Percentiles rank a stretch among this genome's conserved stretches.
Conservation (phyloP, 768 basidiomycete genomes). For the Brasilioporus rufonigricans region DNA sequence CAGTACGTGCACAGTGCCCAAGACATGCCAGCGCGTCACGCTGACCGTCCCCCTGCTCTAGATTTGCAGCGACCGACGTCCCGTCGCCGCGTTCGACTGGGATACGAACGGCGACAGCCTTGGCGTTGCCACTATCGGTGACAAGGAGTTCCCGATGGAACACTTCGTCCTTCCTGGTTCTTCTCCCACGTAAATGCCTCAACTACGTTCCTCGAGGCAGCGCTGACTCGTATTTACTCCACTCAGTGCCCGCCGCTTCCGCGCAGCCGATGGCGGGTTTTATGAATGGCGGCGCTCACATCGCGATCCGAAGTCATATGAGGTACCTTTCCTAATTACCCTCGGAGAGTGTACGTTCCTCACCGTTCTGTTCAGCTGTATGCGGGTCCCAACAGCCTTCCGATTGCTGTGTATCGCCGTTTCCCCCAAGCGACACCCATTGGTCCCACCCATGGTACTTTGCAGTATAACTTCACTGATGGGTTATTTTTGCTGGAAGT, state of each 20-base stretch:
- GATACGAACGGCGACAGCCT: slow-evolving; percentile 28
- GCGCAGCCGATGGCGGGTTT: slow-evolving; percentile 50
- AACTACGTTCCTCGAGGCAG: slow-evolving; percentile 1
- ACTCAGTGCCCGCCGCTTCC: slow-evolving; percentile 58
- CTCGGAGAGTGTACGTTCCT: not conserved
- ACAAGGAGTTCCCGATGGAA: slow-evolving; percentile 57
- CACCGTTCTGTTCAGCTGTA: slow-evolving; percentile 39
- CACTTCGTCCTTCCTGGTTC: slow-evolving; percentile 58
- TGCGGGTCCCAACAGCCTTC: slow-evolving; percentile 43
- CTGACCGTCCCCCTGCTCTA: slow-evolving; percentile 7
- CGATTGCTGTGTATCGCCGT: slow-evolving; percentile 58
- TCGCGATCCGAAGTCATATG: slow-evolving; percentile 52
- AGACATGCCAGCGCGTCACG: not conserved
- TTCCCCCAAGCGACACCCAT: slow-evolving; percentile 52
- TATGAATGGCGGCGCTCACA: slow-evolving; percentile 65
- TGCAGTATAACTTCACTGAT: slow-evolving; percentile 64
- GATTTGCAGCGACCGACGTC: slow-evolving; percentile 44
- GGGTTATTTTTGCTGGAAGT: slow-evolving; percentile 60
- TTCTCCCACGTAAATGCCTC: slow-evolving; percentile 40
- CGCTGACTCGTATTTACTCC: slow-evolving; percentile 1
- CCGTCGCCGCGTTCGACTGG: slow-evolving; percentile 55
- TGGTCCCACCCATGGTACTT: slow-evolving; percentile 60
- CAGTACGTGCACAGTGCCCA: slow-evolving; percentile 12
- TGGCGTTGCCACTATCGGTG: slow-evolving; percentile 50
- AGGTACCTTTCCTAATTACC: slow-evolving; percentile 42